Evolutionary conservation across 1,284 basidiomycete species (phyloP).

Genomic region (Kwoniella shivajii): DNA sequence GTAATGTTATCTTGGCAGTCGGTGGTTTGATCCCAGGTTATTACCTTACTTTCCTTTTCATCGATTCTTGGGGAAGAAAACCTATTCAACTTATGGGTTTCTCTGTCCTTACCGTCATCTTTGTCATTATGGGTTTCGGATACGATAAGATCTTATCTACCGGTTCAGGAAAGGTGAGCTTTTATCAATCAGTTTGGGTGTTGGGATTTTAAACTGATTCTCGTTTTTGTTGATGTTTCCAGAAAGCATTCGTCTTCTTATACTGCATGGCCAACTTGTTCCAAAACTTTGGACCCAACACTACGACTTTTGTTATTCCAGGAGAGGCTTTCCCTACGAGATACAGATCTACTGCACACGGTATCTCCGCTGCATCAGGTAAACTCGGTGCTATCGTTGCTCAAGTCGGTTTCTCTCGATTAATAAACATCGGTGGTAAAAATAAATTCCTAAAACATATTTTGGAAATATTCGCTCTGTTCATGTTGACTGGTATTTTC

Average conservation of each 20-base stretch:
- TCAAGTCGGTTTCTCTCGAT: constrained; percentile 73
- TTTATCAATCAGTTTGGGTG: constrained; percentile 7
- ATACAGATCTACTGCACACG: constrained; percentile 79
- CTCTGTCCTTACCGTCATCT: constrained; percentile 58
- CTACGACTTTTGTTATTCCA: constrained; percentile 77
- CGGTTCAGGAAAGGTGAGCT: constrained; percentile 62
- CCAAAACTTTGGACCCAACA: constrained; percentile 68
- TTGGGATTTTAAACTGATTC: neutral
- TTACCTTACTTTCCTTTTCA: constrained; percentile 49
- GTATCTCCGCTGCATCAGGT: constrained; percentile 79
- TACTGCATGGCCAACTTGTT: constrained; percentile 58
- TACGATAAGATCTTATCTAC: constrained; percentile 68
- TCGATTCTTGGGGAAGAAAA: constrained; percentile 54
- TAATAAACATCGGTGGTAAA: constrained; percentile 67
- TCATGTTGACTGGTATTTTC: constrained; percentile 78
- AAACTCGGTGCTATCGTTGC: constrained; percentile 83
- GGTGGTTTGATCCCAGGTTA: constrained; percentile 60
- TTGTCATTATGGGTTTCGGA: constrained; percentile 63
- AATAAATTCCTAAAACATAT: constrained; percentile 51
- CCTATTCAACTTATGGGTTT: constrained; percentile 72
- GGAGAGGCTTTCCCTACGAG: constrained; percentile 85
- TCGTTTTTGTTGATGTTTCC: neutral
- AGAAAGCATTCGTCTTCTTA: constrained; percentile 54
- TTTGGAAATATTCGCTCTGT: constrained; percentile 56
- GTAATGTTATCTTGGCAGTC: constrained; percentile 66